These are phyloP conservation scores for Huntiella bhutanensis DNA, from an alignment of 2,329 filamentous ascomycete species.

Conservation along the genomic window DNA sequence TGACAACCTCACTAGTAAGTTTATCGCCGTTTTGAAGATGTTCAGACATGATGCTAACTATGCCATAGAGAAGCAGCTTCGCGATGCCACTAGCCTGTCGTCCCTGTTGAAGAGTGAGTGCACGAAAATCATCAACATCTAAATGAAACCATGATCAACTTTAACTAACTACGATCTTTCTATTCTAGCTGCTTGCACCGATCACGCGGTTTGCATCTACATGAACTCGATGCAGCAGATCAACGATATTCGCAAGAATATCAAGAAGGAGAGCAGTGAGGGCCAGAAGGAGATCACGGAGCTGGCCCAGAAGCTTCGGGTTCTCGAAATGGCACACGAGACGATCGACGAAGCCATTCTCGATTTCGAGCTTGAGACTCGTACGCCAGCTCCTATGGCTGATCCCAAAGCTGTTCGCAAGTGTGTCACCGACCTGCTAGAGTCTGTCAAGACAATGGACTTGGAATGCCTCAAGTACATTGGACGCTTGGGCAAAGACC, in stretches of 20 bases:
- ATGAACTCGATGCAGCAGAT: slow-evolving; percentile 19
- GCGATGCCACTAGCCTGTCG: slow-evolving; percentile 1
- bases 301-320: slow-evolving; percentile 6
- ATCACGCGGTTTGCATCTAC: slow-evolving; percentile 18
- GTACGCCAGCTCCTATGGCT: not conserved
- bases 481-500: slow-evolving; percentile 4
- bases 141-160: not conserved
- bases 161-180: not conserved
- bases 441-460: slow-evolving; percentile 3
- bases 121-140: too few species aligned
- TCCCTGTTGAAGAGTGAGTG: slow-evolving; percentile 8
- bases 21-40: not conserved
- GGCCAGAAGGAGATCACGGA: slow-evolving; percentile 3
- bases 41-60: not conserved
- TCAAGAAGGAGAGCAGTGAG: slow-evolving; percentile 1
- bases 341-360: slow-evolving; percentile 4
- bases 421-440: slow-evolving; percentile 5
- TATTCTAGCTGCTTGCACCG: slow-evolving; percentile 6
- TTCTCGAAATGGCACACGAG: slow-evolving; percentile 7
- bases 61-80: not conserved
- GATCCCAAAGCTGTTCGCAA: not conserved
- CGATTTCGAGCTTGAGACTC: not conserved
- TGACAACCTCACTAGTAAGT: not conserved
- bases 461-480: slow-evolving; percentile 1
- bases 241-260: slow-evolving; percentile 1